A percentile compares a stretch with the other conserved stretches of the same genome.
Evolutionary conservation across 352 stramenopile species (phyloP).

Genomic region (Pythium rhizo-oryzae): DNA sequence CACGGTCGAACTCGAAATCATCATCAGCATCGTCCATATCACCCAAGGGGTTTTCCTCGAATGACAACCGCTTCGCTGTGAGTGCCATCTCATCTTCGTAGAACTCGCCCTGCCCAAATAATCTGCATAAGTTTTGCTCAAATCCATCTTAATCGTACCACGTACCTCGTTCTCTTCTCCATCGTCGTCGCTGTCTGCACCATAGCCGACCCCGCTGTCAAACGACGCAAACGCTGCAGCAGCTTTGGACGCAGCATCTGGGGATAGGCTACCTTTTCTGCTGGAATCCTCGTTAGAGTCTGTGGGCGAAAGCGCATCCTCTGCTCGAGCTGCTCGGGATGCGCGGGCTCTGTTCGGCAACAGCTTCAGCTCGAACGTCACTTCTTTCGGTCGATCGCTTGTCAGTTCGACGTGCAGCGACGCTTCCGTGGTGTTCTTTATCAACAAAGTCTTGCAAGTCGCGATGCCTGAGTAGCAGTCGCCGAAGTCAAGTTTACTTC

Average conservation of each 20-base stretch:
- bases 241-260: conserved; percentile 54
- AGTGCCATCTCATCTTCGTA: conserved; percentile 75
- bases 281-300: conserved; percentile 78
- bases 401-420: conserved; percentile 86
- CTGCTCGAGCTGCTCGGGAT: conserved; percentile 49
- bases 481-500: conserved; percentile 87
- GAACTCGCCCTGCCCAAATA: conserved; percentile 54
- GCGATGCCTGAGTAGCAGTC: conserved; percentile 87
- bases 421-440: conserved; percentile 86
- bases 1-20: conserved; percentile 89
- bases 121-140: background rate
- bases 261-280: conserved; percentile 65
- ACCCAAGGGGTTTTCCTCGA: conserved; percentile 74
- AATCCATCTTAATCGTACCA: background rate
- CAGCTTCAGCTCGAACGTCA: conserved; percentile 88
- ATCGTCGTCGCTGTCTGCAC: conserved; percentile 85
- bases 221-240: conserved; percentile 58
- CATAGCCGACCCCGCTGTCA: conserved; percentile 50
- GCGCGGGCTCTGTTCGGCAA: conserved; percentile 71
- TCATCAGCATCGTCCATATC: conserved; percentile 85
- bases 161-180: conserved; percentile 82
- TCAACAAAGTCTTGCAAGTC: conserved; percentile 79
- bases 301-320: conserved; percentile 72
- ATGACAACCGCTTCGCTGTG: conserved; percentile 66
- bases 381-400: conserved; percentile 87